These are phyloP conservation scores for Saccharomyces hybrid DNA, from an alignment of 1,139 yeast species.

Conservation along the genomic window DNA sequence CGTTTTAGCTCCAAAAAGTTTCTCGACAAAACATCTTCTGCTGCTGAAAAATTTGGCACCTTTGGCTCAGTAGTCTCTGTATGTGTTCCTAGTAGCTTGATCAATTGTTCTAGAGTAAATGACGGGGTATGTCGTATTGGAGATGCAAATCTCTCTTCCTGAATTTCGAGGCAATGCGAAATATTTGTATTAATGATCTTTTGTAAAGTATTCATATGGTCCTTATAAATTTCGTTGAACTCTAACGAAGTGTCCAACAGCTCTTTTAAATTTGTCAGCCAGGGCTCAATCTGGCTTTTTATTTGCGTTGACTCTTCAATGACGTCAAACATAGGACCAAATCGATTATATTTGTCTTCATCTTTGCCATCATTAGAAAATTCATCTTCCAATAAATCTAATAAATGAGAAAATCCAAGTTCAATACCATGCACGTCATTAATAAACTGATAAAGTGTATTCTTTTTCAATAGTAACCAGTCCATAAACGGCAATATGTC, in stretches of 20 bases:
- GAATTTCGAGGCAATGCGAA: slow-evolving; percentile 35
- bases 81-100: slow-evolving; percentile 34
- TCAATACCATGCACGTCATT: slow-evolving; percentile 41
- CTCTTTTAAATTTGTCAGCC: slow-evolving; percentile 33
- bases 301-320: slow-evolving; percentile 35
- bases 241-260: slow-evolving; percentile 49
- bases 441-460: slow-evolving; percentile 35
- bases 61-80: slow-evolving; percentile 29
- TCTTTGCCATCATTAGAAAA: slow-evolving; percentile 8
- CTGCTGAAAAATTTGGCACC: slow-evolving; percentile 33
- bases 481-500: background rate
- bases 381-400: slow-evolving; percentile 34
- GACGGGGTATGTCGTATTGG: slow-evolving; percentile 38
- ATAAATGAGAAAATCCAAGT: slow-evolving; percentile 38
- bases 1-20: no score
- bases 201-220: slow-evolving; percentile 45
- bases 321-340: slow-evolving; percentile 24
- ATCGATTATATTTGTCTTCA: slow-evolving; percentile 11
- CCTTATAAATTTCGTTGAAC: slow-evolving; percentile 48
- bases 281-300: slow-evolving; percentile 37
- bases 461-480: slow-evolving; percentile 2
- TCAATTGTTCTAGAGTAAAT: slow-evolving; percentile 38
- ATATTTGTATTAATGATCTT: slow-evolving; percentile 44
- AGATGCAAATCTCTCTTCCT: slow-evolving; percentile 37
- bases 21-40: slow-evolving; percentile 38